phyloP scores from a whole-genome alignment of 2,329 filamentous ascomycete species.

The Beauveria brongniartii region DNA sequence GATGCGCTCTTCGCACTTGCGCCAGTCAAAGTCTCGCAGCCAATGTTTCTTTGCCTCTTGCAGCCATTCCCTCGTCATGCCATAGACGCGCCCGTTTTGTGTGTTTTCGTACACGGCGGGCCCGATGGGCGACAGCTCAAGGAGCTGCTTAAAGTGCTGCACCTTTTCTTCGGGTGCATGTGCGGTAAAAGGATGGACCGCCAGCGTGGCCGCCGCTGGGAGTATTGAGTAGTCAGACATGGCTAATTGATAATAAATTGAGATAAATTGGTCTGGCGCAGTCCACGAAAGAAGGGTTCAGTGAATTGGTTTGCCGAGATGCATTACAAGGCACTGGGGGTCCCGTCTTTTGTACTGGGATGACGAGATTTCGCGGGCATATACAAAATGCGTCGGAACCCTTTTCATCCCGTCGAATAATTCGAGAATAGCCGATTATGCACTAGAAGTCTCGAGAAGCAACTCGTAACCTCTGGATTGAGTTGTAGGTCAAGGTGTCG shows the following conservation, averaged over 20 bases:
- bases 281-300: no score
- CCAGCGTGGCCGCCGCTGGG: constrained; percentile 3
- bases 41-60: constrained; percentile 31
- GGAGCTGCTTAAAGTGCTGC: constrained; percentile 35
- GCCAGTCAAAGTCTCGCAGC: constrained; percentile 40
- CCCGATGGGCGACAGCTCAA: constrained; percentile 39
- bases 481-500: background rate
- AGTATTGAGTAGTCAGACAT: constrained; percentile 11
- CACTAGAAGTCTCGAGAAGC: background rate
- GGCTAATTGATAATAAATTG: background rate
- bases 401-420: no score
- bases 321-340: background rate
- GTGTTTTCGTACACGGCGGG: constrained; percentile 41
- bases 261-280: background rate
- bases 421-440: background rate
- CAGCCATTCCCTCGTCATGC: constrained; percentile 39
- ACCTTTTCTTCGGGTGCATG: constrained; percentile 35
- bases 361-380: background rate
- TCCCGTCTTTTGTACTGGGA: background rate
- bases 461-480: background rate
- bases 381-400: no score
- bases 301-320: background rate
- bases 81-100: constrained; percentile 32
- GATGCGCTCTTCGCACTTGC: constrained; percentile 25
- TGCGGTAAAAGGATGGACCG: constrained; percentile 28